Evolutionary conservation across 2,329 filamentous ascomycete species (phyloP).

Genomic region (Teratosphaeria zuluensis): DNA sequence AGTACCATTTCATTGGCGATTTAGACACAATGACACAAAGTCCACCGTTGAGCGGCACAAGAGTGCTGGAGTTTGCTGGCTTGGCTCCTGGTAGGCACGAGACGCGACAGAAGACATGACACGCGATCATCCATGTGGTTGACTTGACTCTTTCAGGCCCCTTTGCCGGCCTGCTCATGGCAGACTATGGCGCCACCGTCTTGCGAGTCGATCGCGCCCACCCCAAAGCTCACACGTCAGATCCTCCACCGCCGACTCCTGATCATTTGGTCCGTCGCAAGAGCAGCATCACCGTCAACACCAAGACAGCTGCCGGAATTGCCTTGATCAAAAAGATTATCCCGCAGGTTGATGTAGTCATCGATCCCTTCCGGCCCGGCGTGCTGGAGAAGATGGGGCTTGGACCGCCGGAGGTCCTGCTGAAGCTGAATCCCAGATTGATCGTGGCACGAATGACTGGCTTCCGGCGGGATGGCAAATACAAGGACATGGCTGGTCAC

Average conservation of each 20-base stretch:
- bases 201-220: slow-evolving; percentile 68
- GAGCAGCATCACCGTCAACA: slow-evolving; percentile 66
- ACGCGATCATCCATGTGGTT: not conserved
- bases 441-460: slow-evolving; percentile 83
- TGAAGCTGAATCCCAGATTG: slow-evolving; percentile 59
- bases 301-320: slow-evolving; percentile 58
- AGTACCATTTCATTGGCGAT: slow-evolving; percentile 3
- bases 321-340: slow-evolving; percentile 58
- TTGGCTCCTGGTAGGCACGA: slow-evolving; percentile 43
- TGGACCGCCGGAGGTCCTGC: slow-evolving; percentile 56
- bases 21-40: slow-evolving; percentile 17
- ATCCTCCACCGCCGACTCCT: slow-evolving; percentile 36
- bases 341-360: slow-evolving; percentile 61
- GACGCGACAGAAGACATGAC: not conserved
- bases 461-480: slow-evolving; percentile 71
- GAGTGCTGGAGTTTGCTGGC: slow-evolving; percentile 58
- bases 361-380: slow-evolving; percentile 88
- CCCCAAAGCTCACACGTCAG: slow-evolving; percentile 29
- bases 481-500: slow-evolving; percentile 80
- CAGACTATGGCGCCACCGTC: slow-evolving; percentile 81
- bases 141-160: slow-evolving; percentile 49
- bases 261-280: slow-evolving; percentile 79
- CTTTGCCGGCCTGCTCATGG: slow-evolving; percentile 78
- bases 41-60: slow-evolving; percentile 47
- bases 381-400: slow-evolving; percentile 79